Base-by-base conservation (phyloP, 371 early-diverging fungal genomes). In the Coemansia sp. region DNA sequence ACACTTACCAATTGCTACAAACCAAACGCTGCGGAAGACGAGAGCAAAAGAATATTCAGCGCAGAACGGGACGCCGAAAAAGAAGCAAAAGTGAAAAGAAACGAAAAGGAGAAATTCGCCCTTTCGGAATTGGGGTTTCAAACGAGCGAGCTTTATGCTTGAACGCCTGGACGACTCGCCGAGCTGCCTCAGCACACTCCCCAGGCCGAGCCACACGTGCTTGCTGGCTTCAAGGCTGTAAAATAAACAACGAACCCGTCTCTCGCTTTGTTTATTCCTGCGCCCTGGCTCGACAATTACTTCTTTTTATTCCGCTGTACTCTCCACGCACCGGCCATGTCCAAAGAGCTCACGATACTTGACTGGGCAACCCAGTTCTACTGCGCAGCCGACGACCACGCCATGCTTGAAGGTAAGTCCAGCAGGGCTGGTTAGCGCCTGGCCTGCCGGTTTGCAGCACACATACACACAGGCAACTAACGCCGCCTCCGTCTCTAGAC, bases 351-450 rank as follows among this genome's bases (percentile, higher is more conserved):
- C 31, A 9, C 40, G 8, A 16, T 59, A 10, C 42, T 70, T 24
- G 66, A 69, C 36, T 74, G 75, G 75, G 70, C 71, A 24, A 55
- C 55, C 24, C 62, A 74, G 60, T 70, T 54, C 46, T 74, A 46
- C 53, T 65, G 75, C 59, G 44, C 66, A 2, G 16, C 31, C n/a
- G 60, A 70, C 65, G 71, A 74, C 52, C 54, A 65, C 29, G 61
- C 58, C 5, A 42, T 74, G 50, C 53, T 74, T 0, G 36, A 31
- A 42, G 59, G 48, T 33, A 58, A 62, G 32, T 62, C 36, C 53
- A 58, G 18, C 18, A 18, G 55, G 38, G 38, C 18, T 18, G 18
- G 18, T 18, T 18, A 18, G 18, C 18, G 18, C 18, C 18, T 18
- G 18, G 18, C 18, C 18, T 18, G 18, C 18, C 18, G 18, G 18